A percentile compares a stretch with the other conserved stretches of the same genome.
phyloP scores from a whole-genome alignment of 805 yeast genomes.

The Candida nitratophila region DNA sequence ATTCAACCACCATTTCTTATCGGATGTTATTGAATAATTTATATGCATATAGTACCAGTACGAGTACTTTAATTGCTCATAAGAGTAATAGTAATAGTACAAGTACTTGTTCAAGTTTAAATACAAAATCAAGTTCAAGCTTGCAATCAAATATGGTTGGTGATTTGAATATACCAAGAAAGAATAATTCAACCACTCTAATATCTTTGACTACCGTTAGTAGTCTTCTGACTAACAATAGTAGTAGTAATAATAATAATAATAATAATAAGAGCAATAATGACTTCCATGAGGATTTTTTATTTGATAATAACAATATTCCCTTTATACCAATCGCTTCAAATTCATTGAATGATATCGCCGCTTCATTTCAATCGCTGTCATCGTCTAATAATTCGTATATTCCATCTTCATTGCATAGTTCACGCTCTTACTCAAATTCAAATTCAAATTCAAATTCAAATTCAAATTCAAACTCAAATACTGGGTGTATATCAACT shows the following conservation, averaged over 20 bases:
- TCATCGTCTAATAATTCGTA: background rate
- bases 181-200: background rate
- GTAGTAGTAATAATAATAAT: background rate
- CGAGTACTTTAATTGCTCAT: background rate
- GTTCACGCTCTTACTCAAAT: background rate
- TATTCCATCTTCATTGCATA: slow-evolving; percentile 1
- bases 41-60: background rate
- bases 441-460: background rate
- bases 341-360: background rate
- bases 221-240: background rate
- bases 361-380: background rate
- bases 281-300: background rate
- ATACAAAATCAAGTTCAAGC: background rate
- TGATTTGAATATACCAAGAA: background rate
- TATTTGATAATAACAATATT: background rate
- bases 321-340: background rate
- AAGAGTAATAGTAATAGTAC: background rate
- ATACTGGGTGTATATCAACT: background rate
- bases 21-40: slow-evolving; percentile 1
- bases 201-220: background rate
- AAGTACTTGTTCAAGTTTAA: background rate
- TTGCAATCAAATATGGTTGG: background rate
- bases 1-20: no score
- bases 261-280: background rate
- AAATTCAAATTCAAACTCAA: background rate